Conservation (phyloP, 495 filamentous ascomycete genomes). For the Aspergillus heteromorphus region DNA sequence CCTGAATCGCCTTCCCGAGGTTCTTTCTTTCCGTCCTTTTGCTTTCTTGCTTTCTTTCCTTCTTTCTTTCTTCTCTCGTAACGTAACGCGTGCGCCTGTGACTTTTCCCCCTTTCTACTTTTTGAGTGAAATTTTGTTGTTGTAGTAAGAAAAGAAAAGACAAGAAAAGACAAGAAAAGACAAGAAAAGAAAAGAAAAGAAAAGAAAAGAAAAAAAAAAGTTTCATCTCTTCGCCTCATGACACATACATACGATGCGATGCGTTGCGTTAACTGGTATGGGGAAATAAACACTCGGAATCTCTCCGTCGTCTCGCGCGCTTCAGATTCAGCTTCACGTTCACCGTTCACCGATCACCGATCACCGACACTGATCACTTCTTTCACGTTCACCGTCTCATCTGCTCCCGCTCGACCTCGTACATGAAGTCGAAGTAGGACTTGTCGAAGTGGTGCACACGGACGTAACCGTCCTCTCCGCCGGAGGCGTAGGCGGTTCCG, state of each 20-base stretch:
- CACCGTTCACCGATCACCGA: too few species aligned
- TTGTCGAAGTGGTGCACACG: slow-evolving; percentile 98
- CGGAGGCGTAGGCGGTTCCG: slow-evolving; percentile 85
- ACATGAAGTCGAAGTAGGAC: slow-evolving; percentile 96
- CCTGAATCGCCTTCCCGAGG: slow-evolving; percentile 32
- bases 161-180: too few species aligned
- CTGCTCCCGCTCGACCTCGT: slow-evolving; percentile 86
- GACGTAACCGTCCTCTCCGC: slow-evolving; percentile 98
- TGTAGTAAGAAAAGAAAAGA: slow-evolving; percentile 15
- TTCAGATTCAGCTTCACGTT: too few species aligned
- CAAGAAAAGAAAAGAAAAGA: too few species aligned
- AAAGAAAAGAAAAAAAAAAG: too few species aligned
- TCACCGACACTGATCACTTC: too few species aligned
- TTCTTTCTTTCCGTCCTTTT: slow-evolving; percentile 28
- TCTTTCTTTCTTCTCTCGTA: too few species aligned
- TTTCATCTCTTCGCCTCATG: slow-evolving; percentile 35
- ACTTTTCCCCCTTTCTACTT: slow-evolving; percentile 18
- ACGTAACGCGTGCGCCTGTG: too few species aligned
- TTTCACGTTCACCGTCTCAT: slow-evolving; percentile 42
- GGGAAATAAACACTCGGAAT: slow-evolving; percentile 5
- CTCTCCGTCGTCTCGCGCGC: slow-evolving; percentile 14
- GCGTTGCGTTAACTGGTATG: slow-evolving; percentile 26
- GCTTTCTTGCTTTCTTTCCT: too few species aligned
- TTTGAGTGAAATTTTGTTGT: too few species aligned
- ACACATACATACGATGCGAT: slow-evolving; percentile 38